These are phyloP conservation scores for Ascodesmis nigricans DNA, from an alignment of 495 filamentous ascomycete species.

Conservation along the genomic window DNA sequence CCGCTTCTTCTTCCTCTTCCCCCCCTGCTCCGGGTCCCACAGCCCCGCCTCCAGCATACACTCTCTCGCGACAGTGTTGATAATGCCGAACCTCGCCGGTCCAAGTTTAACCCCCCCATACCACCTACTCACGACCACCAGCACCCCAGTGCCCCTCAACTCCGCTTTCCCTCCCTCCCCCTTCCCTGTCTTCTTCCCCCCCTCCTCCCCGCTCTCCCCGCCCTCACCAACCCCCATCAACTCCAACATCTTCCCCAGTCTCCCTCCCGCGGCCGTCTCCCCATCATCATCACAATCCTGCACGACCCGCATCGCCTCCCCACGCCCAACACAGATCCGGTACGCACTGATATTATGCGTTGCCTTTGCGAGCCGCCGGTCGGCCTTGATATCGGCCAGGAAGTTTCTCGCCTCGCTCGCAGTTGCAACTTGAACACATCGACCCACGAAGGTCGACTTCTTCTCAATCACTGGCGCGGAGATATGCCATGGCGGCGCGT, in stretches of 20 bases:
- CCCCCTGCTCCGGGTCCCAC: slow-evolving; percentile 24
- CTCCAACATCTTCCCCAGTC: slow-evolving; percentile 75
- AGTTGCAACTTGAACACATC: slow-evolving; percentile 42
- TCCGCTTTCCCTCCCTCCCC: too few species aligned
- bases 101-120: slow-evolving; percentile 79
- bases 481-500: slow-evolving; percentile 43
- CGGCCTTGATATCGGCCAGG: slow-evolving; percentile 40
- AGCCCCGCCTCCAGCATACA: slow-evolving; percentile 59
- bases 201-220: too few species aligned
- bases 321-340: slow-evolving; percentile 29
- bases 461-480: slow-evolving; percentile 54
- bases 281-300: slow-evolving; percentile 95
- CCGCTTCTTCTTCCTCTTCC: slow-evolving; percentile 30
- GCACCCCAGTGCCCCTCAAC: too few species aligned
- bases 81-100: slow-evolving; percentile 70
- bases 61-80: slow-evolving; percentile 68
- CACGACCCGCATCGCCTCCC: slow-evolving; percentile 30
- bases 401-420: slow-evolving; percentile 44
- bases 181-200: too few species aligned
- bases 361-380: slow-evolving; percentile 62
- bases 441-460: slow-evolving; percentile 72
- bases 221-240: slow-evolving; percentile 89
- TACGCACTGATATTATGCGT: slow-evolving; percentile 74
- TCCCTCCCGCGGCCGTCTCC: slow-evolving; percentile 76
- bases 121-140: slow-evolving; percentile 91